Percentiles rank a stretch among this genome's conserved stretches.
phyloP scores from a whole-genome alignment of 163 green algal species.

The Coccomyxa subellipsoidea region DNA sequence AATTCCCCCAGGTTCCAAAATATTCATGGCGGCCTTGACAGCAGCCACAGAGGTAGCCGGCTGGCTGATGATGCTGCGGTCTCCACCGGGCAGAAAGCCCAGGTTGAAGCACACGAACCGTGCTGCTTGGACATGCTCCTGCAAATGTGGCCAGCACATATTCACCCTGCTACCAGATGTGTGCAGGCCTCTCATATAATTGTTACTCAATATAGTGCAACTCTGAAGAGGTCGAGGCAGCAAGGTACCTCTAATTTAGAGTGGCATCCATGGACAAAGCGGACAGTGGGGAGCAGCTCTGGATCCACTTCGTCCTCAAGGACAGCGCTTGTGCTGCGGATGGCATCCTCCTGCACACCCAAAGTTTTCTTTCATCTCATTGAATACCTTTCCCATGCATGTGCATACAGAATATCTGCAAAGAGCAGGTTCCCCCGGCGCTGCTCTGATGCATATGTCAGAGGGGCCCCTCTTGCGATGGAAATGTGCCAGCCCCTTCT shows the following conservation, averaged over 20 bases:
- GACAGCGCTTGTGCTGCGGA: neutral
- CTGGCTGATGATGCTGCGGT: slow-evolving; percentile 30
- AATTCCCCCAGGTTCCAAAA: slow-evolving; percentile 47
- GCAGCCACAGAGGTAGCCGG: slow-evolving; percentile 46
- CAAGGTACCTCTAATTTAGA: neutral
- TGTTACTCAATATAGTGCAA: too few relatives aligned
- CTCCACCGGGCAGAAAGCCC: slow-evolving; percentile 58
- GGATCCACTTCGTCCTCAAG: neutral
- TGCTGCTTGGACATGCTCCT: slow-evolving; percentile 23
- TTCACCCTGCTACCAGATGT: too few relatives aligned
- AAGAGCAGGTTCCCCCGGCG: too few relatives aligned
- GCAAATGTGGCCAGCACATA: neutral
- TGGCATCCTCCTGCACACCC: neutral
- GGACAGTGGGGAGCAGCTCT: neutral
- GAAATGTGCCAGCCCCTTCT: too few relatives aligned
- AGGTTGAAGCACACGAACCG: slow-evolving; percentile 59
- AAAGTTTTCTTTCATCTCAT: too few relatives aligned
- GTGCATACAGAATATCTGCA: too few relatives aligned
- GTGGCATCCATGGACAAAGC: neutral
- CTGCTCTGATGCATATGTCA: too few relatives aligned
- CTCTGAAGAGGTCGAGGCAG: too few relatives aligned
- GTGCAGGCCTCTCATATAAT: too few relatives aligned
- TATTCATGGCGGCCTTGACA: slow-evolving; percentile 45
- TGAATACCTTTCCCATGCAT: too few relatives aligned
- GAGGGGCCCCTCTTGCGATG: too few relatives aligned